Conservation (phyloP, 2,329 filamentous ascomycete genomes). For the Trichoderma lentiforme region DNA sequence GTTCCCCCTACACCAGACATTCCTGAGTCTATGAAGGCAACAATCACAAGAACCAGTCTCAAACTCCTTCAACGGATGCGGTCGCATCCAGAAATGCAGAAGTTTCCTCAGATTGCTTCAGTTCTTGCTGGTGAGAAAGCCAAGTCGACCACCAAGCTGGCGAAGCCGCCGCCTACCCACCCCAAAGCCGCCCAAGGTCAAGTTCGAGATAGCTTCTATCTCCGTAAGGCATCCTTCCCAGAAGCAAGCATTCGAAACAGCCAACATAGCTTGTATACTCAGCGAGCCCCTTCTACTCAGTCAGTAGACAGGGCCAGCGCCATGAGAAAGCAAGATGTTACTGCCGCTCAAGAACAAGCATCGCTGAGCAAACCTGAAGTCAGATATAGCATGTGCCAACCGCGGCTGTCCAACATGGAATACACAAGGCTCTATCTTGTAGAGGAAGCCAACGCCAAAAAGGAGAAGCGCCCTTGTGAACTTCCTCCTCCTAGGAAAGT, state of each 20-base stretch:
- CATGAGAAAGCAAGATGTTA: not conserved
- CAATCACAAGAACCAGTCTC: slow-evolving; percentile 27
- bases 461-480: slow-evolving; percentile 27
- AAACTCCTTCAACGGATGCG: slow-evolving; percentile 30
- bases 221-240: not conserved
- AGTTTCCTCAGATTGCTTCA: not conserved
- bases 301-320: not conserved
- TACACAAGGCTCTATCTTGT: slow-evolving; percentile 37
- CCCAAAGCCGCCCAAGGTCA: not conserved
- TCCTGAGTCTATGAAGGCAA: slow-evolving; percentile 28
- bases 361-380: not conserved
- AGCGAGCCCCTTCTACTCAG: not conserved
- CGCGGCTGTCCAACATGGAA: slow-evolving; percentile 41
- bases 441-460: slow-evolving; percentile 30
- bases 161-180: not conserved
- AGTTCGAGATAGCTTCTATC: slow-evolving; percentile 5
- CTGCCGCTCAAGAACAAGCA: not conserved
- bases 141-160: slow-evolving; percentile 1
- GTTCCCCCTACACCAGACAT: slow-evolving; percentile 33
- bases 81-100: slow-evolving; percentile 23
- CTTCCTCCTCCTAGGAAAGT: slow-evolving; percentile 30
- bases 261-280: not conserved
- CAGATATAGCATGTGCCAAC: slow-evolving; percentile 23
- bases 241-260: not conserved
- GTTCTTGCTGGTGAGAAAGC: not conserved